These are phyloP conservation scores for Dunaliella primolecta DNA, from an alignment of 139 green algal species.

Conservation along the genomic window DNA sequence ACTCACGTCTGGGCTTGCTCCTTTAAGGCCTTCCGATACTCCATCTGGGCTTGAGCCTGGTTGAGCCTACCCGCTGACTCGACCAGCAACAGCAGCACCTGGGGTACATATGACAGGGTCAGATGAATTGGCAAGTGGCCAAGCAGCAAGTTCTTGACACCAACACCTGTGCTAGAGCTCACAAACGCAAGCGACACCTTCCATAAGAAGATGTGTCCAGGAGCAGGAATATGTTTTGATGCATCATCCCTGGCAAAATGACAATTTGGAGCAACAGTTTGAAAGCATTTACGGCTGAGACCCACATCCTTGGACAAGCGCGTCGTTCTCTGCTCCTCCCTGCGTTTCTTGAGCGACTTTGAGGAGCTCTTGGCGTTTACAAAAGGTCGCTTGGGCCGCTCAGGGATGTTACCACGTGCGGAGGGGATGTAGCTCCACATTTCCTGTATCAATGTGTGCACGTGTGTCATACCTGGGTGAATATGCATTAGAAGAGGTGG, in stretches of 20 bases:
- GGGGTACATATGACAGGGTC: too few relatives aligned
- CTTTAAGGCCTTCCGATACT: slow-evolving; percentile 4
- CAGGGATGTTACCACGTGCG: background rate
- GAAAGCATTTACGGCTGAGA: too few relatives aligned
- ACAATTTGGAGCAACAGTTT: too few relatives aligned
- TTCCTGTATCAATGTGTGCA: background rate
- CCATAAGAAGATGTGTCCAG: too few relatives aligned
- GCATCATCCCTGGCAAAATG: too few relatives aligned
- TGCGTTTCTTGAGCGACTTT: background rate
- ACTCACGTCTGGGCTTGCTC: background rate
- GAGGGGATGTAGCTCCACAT: background rate
- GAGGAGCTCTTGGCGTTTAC: background rate
- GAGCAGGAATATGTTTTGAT: too few relatives aligned
- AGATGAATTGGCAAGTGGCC: too few relatives aligned
- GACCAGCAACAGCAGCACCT: slow-evolving; percentile 14
- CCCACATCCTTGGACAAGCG: background rate
- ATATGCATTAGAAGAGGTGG: too few relatives aligned
- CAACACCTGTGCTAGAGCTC: too few relatives aligned
- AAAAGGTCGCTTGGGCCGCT: background rate
- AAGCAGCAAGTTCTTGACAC: too few relatives aligned
- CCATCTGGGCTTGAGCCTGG: slow-evolving; percentile 4
- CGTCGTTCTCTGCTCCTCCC: background rate
- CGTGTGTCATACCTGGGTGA: background rate
- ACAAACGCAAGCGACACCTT: too few relatives aligned
- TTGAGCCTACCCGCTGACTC: slow-evolving; percentile 6